Conservation (phyloP, 257 asterid genomes). For the Verbena officinalis region DNA sequence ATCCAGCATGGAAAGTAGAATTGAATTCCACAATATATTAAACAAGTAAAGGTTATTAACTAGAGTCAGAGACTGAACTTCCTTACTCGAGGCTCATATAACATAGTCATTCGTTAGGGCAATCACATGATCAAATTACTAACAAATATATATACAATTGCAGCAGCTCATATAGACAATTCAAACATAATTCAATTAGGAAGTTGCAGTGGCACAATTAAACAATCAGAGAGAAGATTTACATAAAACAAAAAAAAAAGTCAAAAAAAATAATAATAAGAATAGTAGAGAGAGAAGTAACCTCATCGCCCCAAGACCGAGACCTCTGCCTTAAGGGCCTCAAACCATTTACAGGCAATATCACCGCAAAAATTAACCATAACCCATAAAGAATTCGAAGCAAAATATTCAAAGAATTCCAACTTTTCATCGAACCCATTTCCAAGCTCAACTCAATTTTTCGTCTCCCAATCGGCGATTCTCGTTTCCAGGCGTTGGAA, state of each 20-base stretch:
- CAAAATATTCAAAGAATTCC: conserved; percentile 38
- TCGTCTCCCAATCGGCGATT: conserved; percentile 42
- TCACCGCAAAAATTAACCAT: conserved; percentile 45
- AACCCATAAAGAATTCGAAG: conserved; percentile 48
- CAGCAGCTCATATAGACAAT: background rate
- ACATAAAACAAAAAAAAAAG: too few relatives aligned
- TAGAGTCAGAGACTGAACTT: conserved; percentile 11
- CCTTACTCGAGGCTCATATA: conserved; percentile 9
- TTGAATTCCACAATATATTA: conserved; percentile 3
- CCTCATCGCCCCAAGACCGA: conserved; percentile 98
- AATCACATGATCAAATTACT: conserved; percentile 19
- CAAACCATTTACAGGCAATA: conserved; percentile 58
- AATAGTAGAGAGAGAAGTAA: conserved; percentile 25
- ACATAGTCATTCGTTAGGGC: conserved; percentile 1
- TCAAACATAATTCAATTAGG: conserved; percentile 14
- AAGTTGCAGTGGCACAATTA: conserved; percentile 19
- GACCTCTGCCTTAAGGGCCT: conserved; percentile 87
- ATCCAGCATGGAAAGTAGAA: background rate
- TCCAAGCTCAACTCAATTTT: conserved; percentile 53
- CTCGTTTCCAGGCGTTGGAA: conserved; percentile 36
- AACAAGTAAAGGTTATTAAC: conserved; percentile 9
- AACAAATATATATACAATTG: conserved; percentile 2
- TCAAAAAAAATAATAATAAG: background rate
- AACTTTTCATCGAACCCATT: conserved; percentile 53
- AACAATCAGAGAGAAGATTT: background rate